Percentiles rank a stretch among this genome's conserved stretches.
Evolutionary conservation across 169 alveolate species (phyloP).

Genomic region (Plasmodium gonderi): DNA sequence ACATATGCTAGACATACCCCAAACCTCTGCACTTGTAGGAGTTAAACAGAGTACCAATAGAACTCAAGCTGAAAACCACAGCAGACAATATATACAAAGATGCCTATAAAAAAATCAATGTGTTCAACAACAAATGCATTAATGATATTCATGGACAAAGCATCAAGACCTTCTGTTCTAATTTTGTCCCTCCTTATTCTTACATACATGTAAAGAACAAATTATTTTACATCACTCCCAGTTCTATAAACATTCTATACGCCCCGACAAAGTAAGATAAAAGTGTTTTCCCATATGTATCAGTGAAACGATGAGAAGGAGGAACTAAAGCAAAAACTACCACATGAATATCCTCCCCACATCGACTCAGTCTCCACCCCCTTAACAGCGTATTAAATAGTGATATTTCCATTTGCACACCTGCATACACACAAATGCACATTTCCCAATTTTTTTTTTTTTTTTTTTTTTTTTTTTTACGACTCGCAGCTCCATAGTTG

Average conservation of each 20-base stretch:
- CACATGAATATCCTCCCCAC: background rate
- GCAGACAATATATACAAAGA: constrained; percentile 26
- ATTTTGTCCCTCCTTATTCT: constrained; percentile 64
- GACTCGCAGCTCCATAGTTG: constrained; percentile 35
- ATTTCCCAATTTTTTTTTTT: constrained; percentile 5
- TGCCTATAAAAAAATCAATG: constrained; percentile 57
- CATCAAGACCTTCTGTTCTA: constrained; percentile 61
- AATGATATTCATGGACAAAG: constrained; percentile 10
- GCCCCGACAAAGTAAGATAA: constrained; percentile 69
- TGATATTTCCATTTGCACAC: background rate
- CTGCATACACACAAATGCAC: background rate
- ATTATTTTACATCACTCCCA: constrained; percentile 54
- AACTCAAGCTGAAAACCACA: constrained; percentile 27
- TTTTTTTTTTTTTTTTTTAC: background rate
- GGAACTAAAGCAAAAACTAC: background rate
- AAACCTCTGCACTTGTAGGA: constrained; percentile 12
- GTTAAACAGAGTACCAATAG: constrained; percentile 36
- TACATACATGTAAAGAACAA: constrained; percentile 64
- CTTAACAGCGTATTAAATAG: background rate
- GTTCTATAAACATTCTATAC: constrained; percentile 56
- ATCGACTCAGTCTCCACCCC: too few relatives aligned
- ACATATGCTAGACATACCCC: background rate
- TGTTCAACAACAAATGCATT: constrained; percentile 54
- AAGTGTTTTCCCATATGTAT: background rate
- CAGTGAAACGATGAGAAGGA: background rate